These are phyloP conservation scores for Panicum miliaceum DNA, from an alignment of 176 grass and related monocot genomes.

Conservation along the genomic window DNA sequence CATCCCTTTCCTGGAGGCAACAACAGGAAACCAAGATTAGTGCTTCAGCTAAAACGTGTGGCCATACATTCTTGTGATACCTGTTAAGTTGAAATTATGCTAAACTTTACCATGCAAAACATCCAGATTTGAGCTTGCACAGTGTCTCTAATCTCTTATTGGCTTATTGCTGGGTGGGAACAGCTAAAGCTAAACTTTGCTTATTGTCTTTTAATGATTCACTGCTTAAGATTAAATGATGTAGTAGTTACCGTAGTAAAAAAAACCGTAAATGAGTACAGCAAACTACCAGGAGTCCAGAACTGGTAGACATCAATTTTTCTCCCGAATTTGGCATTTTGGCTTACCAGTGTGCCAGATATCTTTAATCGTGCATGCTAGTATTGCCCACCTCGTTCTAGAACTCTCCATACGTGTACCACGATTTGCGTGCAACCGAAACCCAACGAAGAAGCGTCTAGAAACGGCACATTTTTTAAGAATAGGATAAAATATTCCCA, in stretches of 20 bases:
- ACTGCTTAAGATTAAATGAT: not conserved
- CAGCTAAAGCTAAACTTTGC: not conserved
- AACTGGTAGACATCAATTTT: not conserved
- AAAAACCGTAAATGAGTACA: not conserved
- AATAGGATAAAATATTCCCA: not conserved
- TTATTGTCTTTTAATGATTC: not conserved
- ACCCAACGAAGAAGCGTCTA: slow-evolving; percentile 36
- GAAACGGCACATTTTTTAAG: slow-evolving; percentile 17
- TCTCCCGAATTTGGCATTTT: not conserved
- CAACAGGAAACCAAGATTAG: not conserved
- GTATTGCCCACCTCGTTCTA: slow-evolving; percentile 28
- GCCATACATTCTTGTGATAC: not conserved
- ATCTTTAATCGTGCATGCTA: not conserved
- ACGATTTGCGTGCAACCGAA: slow-evolving; percentile 4
- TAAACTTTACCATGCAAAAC: not conserved
- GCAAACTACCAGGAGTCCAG: not conserved
- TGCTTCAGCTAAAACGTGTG: not conserved
- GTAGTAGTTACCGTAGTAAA: not conserved
- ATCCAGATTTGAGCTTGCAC: not conserved
- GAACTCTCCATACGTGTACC: slow-evolving; percentile 38
- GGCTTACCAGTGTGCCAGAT: not conserved
- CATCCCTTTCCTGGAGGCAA: slow-evolving; percentile 40
- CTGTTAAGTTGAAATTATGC: not conserved
- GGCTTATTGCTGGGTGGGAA: not conserved
- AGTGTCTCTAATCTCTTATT: not conserved